Evolutionary conservation across 176 grass and related monocot species (phyloP).

Genomic region (Luzula sylvatica): DNA sequence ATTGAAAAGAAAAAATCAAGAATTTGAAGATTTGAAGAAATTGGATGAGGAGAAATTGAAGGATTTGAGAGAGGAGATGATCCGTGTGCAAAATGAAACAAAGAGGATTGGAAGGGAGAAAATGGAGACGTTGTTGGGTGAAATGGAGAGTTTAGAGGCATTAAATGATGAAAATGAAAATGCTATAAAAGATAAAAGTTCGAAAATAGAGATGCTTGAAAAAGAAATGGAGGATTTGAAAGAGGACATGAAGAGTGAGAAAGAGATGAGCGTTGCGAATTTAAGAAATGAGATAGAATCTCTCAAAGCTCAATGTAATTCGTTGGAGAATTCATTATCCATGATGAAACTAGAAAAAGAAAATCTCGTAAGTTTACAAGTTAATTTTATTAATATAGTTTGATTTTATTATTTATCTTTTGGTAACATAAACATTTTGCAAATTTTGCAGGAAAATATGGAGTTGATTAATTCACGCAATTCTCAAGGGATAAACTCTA

Average conservation of each 20-base stretch:
- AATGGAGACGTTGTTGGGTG: constrained; percentile 30
- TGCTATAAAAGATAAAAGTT: constrained; percentile 37
- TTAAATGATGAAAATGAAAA: constrained; percentile 42
- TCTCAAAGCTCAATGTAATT: constrained; percentile 35
- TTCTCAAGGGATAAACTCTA: background rate
- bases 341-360: constrained; percentile 57
- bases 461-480: background rate
- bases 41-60: constrained; percentile 42
- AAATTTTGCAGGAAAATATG: constrained; percentile 2
- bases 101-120: constrained; percentile 48
- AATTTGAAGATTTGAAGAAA: constrained; percentile 56
- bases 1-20: constrained; percentile 52
- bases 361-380: constrained; percentile 27
- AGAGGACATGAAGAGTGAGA: constrained; percentile 48
- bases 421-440: background rate
- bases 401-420: background rate
- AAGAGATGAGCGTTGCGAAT: constrained; percentile 37
- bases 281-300: constrained; percentile 50
- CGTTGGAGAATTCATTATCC: constrained; percentile 44
- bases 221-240: constrained; percentile 37
- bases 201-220: constrained; percentile 49
- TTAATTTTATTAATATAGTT: background rate
- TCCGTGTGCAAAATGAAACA: constrained; percentile 38
- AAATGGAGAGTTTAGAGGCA: constrained; percentile 38
- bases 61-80: constrained; percentile 45